Base-by-base conservation (phyloP, 2,329 filamentous ascomycete species). In the Chrysoporthe puriensis region DNA sequence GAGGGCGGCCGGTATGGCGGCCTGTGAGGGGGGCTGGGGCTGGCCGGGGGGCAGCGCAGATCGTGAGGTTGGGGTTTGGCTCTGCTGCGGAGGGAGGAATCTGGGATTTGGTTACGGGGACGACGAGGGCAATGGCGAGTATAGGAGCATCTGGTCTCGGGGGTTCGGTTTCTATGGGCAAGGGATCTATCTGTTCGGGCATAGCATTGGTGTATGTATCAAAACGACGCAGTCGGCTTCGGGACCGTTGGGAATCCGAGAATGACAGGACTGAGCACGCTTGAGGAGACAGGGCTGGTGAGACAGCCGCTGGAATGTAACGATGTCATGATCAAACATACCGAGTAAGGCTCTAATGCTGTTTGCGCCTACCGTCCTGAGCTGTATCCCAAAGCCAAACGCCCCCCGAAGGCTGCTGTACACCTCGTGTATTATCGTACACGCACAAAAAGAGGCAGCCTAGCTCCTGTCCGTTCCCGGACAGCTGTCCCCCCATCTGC, bases 1-100 rank as follows among this genome's bases (percentile, higher is more conserved):
- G 79, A 62, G 54, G 63, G 82, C 72, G 83, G 85, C 62, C 81
- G 86, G 76, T 89, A 81, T 70, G 77, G 81, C 7, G 82, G 81
- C 36, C 65, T 72, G 54, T 79, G 74, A 71, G 8, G 18, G 44
- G 16, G 44, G 18, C 26, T 26, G 26, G 2, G 26, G 26, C 26
- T 26, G 26, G 26, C 26, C 2, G 26, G 26, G 26, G 26, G 26
- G 26, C 26, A 26, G 26, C 26, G 26, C 26, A 26, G 26, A 26
- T 26, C 26, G 26, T 26, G 26, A 26, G 26, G 26, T 46, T 14
- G 4, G 21, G n/a, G 46, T 13, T 18, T 50, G 46, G n/a, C 16
- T 48, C 44, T 48, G 44, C 44, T n/a, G 9, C 9, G 9, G 3
- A 26, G 46, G 46, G 9, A 21, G 9, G n/a, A 21, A 21, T 11